phyloP scores from a whole-genome alignment of 306 rosid genomes.

The Glycine soja region DNA sequence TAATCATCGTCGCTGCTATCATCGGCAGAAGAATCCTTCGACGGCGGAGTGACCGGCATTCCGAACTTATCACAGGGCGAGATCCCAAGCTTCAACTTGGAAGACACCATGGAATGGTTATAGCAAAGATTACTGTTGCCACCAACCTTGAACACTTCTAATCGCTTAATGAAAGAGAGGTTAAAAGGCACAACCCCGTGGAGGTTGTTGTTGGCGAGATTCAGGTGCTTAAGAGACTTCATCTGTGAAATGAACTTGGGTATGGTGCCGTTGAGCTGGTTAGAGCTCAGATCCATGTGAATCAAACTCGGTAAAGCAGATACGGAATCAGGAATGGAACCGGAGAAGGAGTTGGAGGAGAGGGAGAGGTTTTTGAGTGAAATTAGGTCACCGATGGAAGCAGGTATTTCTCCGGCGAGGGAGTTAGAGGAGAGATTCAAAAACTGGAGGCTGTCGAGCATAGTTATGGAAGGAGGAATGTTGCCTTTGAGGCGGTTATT shows the following conservation, averaged over 20 bases:
- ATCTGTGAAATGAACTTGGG: conserved; percentile 79
- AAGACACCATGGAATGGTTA: conserved; percentile 73
- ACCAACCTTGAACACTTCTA: conserved; percentile 67
- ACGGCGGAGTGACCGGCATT: conserved; percentile 74
- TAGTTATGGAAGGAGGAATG: conserved; percentile 67
- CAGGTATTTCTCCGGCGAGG: conserved; percentile 71
- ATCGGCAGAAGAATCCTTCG: conserved; percentile 66
- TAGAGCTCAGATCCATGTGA: conserved; percentile 93
- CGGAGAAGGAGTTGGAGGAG: conserved; percentile 80
- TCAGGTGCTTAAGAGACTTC: conserved; percentile 73
- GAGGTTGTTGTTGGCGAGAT: conserved; percentile 79
- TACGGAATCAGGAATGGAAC: conserved; percentile 73
- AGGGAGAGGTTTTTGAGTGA: conserved; percentile 66
- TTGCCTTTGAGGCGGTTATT: conserved; percentile 71
- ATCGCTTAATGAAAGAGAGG: conserved; percentile 55
- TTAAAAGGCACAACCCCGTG: conserved; percentile 87
- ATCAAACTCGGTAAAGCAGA: conserved; percentile 69
- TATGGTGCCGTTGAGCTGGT: conserved; percentile 83
- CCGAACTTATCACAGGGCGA: conserved; percentile 90
- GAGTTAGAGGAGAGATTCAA: conserved; percentile 75
- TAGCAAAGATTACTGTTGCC: conserved; percentile 79
- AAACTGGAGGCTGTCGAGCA: conserved; percentile 64
- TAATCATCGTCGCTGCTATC: conserved; percentile 62
- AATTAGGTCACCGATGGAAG: conserved; percentile 76
- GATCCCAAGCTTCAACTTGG: conserved; percentile 91